Evolutionary conservation across 148 eudicot species (phyloP).

Genomic region (Chenopodium berlandieri): DNA sequence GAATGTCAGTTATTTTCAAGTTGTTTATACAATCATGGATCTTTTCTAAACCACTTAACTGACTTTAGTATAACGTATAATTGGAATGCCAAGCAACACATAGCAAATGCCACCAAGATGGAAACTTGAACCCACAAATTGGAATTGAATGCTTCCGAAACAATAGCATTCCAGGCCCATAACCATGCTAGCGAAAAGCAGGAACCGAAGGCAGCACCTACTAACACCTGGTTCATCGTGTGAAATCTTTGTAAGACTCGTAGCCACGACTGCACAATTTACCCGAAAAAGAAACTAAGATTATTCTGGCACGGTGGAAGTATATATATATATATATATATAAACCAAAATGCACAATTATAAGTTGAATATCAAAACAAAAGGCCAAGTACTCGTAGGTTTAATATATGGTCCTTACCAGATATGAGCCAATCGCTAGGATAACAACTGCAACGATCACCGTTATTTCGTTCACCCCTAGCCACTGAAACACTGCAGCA

Average conservation of each 20-base stretch:
- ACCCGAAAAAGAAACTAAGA: not conserved
- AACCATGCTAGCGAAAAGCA: constrained; percentile 62
- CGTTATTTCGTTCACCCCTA: constrained; percentile 50
- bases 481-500: constrained; percentile 56
- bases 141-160: constrained; percentile 46
- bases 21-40: constrained; percentile 13
- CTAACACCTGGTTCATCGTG: constrained; percentile 66
- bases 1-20: not conserved
- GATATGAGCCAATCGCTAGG: constrained; percentile 47
- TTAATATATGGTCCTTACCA: constrained; percentile 38
- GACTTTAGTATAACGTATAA: constrained; percentile 36
- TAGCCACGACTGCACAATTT: constrained; percentile 71
- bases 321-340: too few relatives aligned
- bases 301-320: too few relatives aligned
- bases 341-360: not conserved
- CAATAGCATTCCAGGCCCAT: constrained; percentile 67
- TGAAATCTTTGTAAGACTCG: constrained; percentile 68
- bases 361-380: not conserved
- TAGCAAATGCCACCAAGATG: constrained; percentile 42
- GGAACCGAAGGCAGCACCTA: constrained; percentile 65
- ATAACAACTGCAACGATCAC: constrained; percentile 35
- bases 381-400: not conserved
- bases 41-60: constrained; percentile 34
- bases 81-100: constrained; percentile 40
- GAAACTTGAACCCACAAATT: constrained; percentile 54